phyloP scores from a whole-genome alignment of 352 stramenopile genomes.

The Globisporangium orthogonon region DNA sequence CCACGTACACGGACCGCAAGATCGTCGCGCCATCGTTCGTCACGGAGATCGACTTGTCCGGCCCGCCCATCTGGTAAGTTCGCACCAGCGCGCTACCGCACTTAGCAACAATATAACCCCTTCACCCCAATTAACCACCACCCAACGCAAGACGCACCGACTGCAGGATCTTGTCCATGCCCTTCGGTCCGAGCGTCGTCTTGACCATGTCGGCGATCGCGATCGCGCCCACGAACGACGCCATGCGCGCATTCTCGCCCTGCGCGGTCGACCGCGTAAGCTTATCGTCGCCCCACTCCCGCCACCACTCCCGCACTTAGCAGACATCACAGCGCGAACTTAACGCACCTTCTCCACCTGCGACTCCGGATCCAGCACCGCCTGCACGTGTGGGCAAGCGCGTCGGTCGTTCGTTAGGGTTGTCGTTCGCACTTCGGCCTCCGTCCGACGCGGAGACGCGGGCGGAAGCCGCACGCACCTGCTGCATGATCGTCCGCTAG shows the following conservation, averaged over 20 bases:
- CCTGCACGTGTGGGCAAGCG: conserved; percentile 16
- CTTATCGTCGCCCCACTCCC: too few relatives aligned
- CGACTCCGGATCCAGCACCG: conserved; percentile 72
- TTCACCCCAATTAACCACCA: not conserved
- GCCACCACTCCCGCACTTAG: too few relatives aligned
- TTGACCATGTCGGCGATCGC: conserved; percentile 99
- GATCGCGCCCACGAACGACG: conserved; percentile 98
- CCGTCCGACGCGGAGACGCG: too few relatives aligned
- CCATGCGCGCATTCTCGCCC: conserved; percentile 98
- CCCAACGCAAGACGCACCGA: conserved; percentile 38
- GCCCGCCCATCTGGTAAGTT: conserved; percentile 46
- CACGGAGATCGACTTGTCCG: conserved; percentile 89
- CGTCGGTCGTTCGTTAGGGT: too few relatives aligned
- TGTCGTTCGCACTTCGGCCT: too few relatives aligned
- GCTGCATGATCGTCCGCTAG: conserved; percentile 9
- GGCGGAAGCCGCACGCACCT: conserved; percentile 5
- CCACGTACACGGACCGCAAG: conserved; percentile 94
- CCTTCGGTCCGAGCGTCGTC: conserved; percentile 99
- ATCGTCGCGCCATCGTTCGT: conserved; percentile 99
- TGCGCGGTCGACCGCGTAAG: too few relatives aligned
- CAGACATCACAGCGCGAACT: not conserved
- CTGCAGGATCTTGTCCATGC: conserved; percentile 99
- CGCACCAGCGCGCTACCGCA: not conserved
- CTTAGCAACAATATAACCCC: not conserved
- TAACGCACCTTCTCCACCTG: conserved; percentile 66